Evolutionary conservation across 371 early-diverging fungal species (phyloP).

Genomic region (Mortierella sp.): DNA sequence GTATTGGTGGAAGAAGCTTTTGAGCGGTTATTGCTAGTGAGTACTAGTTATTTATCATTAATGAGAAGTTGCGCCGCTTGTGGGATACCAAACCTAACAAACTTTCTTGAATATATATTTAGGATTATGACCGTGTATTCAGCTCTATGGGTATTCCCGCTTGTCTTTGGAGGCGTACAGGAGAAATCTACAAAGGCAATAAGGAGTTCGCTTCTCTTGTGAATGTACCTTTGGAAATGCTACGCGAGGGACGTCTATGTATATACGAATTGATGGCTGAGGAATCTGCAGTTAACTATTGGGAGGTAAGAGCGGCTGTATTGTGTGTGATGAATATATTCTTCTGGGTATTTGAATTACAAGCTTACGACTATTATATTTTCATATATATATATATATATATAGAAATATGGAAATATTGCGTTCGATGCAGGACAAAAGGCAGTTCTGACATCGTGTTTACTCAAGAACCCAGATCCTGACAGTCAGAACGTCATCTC

Average conservation of each 20-base stretch:
- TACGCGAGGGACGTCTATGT: conserved; percentile 82
- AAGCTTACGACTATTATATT: too few species aligned
- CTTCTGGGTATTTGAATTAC: too few species aligned
- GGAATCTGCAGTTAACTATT: conserved; percentile 90
- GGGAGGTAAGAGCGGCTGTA: conserved; percentile 69
- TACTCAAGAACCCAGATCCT: conserved; percentile 72
- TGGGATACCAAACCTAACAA: neutral
- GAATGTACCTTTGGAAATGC: conserved; percentile 79
- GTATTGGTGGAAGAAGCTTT: conserved; percentile 94
- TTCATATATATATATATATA: conserved; percentile 20
- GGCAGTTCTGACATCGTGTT: conserved; percentile 91
- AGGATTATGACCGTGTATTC: conserved; percentile 95
- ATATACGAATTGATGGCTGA: conserved; percentile 96
- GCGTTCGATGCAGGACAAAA: conserved; percentile 96
- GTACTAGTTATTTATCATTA: neutral
- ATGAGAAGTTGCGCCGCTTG: neutral
- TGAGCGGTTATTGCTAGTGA: conserved; percentile 86
- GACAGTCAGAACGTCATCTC: conserved; percentile 71
- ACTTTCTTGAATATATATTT: neutral
- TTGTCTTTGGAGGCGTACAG: conserved; percentile 94
- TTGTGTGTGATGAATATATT: neutral
- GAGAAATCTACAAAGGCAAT: conserved; percentile 95
- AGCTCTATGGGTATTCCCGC: conserved; percentile 95
- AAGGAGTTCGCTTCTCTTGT: conserved; percentile 92
- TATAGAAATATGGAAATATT: conserved; percentile 91